phyloP scores from a whole-genome alignment of 345 rosid species.

The Eutrema japonicum region DNA sequence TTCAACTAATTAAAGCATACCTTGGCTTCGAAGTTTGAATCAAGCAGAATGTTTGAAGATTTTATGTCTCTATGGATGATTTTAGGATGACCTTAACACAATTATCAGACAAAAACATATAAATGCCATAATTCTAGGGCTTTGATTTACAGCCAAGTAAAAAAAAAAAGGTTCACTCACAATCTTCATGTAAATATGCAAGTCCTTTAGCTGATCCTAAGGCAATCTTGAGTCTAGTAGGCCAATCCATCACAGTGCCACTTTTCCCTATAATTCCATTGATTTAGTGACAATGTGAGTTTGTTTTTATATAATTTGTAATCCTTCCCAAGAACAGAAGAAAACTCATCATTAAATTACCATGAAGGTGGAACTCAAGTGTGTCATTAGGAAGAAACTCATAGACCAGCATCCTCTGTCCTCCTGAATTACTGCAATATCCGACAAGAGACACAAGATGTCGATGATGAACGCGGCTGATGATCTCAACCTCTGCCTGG shows the following conservation, averaged over 20 bases:
- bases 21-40: conserved; percentile 56
- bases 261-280: conserved; percentile 41
- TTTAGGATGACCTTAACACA: conserved; percentile 72
- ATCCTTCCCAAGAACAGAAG: neutral
- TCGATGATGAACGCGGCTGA: conserved; percentile 89
- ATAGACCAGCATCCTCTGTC: conserved; percentile 63
- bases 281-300: conserved; percentile 1
- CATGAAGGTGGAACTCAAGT: conserved; percentile 79
- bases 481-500: conserved; percentile 88
- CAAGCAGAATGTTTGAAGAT: conserved; percentile 81
- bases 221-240: conserved; percentile 78
- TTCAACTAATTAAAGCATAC: conserved; percentile 10
- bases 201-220: conserved; percentile 92
- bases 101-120: neutral
- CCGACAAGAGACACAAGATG: conserved; percentile 90
- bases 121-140: neutral
- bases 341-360: conserved; percentile 39
- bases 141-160: conserved; percentile 1
- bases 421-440: conserved; percentile 58
- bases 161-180: conserved; percentile 48
- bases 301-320: neutral
- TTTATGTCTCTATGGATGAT: conserved; percentile 94
- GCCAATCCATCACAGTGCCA: conserved; percentile 70
- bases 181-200: conserved; percentile 95
- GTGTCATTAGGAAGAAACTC: conserved; percentile 77